phyloP scores from a whole-genome alignment of 768 basidiomycete genomes.

The Suillus brevipes region DNA sequence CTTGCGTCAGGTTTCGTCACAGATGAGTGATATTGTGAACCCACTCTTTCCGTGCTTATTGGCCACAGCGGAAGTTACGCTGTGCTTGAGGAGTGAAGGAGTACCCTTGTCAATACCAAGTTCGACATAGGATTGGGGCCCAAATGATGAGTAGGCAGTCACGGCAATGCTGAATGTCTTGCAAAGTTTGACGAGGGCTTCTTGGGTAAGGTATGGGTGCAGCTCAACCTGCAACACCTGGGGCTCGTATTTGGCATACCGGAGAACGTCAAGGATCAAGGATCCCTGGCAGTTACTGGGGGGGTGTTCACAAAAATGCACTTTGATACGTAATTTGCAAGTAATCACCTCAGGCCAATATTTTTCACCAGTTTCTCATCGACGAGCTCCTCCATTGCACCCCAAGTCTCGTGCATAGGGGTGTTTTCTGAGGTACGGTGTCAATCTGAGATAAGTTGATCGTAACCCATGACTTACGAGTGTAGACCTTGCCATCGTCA shows the following conservation, averaged over 20 bases:
- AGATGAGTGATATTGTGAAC: slow-evolving; percentile 6
- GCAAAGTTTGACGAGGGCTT: slow-evolving; percentile 44
- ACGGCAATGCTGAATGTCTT: slow-evolving; percentile 48
- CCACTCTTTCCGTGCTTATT: slow-evolving; percentile 53
- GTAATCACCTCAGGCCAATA: slow-evolving; percentile 71
- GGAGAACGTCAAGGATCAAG: slow-evolving; percentile 72
- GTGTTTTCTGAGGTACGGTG: slow-evolving; percentile 47
- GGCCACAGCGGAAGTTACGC: slow-evolving; percentile 46
- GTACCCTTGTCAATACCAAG: slow-evolving; percentile 57
- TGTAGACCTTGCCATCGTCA: slow-evolving; percentile 67
- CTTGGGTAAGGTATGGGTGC: slow-evolving; percentile 56
- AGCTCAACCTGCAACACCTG: slow-evolving; percentile 61
- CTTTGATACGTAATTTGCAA: neutral
- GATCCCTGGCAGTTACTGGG: slow-evolving; percentile 72
- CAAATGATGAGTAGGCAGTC: slow-evolving; percentile 59
- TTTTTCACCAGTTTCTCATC: slow-evolving; percentile 71
- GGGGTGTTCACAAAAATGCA: slow-evolving; percentile 5
- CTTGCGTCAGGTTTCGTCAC: neutral
- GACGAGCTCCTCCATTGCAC: slow-evolving; percentile 76
- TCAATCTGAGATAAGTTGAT: slow-evolving; percentile 2
- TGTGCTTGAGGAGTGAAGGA: slow-evolving; percentile 54
- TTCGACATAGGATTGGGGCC: slow-evolving; percentile 60
- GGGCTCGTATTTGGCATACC: slow-evolving; percentile 69
- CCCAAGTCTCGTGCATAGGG: slow-evolving; percentile 82
- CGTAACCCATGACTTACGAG: slow-evolving; percentile 43